phyloP scores from a whole-genome alignment of 2,329 filamentous ascomycete genomes.

The Ophiostoma perfectum region DNA sequence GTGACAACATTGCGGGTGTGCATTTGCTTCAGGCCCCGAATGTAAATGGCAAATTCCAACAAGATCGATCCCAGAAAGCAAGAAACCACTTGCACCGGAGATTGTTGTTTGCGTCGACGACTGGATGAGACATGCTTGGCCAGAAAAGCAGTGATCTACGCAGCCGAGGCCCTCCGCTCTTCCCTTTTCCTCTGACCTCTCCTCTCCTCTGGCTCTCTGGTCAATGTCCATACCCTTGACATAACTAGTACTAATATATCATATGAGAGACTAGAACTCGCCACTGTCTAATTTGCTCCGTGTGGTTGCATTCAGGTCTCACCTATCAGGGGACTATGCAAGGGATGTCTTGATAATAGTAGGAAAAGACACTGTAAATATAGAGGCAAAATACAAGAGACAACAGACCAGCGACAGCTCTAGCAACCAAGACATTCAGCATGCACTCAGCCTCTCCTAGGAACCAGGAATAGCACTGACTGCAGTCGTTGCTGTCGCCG shows the following conservation, averaged over 20 bases:
- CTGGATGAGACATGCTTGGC: not conserved
- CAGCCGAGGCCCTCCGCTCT: conserved; percentile 1
- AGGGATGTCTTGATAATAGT: conserved; percentile 6
- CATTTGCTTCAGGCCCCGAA: no score
- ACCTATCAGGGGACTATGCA: conserved; percentile 12
- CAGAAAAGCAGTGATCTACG: not conserved
- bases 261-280: no score
- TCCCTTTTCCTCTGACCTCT: not conserved
- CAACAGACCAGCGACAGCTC: not conserved
- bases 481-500: not conserved
- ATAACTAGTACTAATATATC: no score
- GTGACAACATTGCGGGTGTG: not conserved
- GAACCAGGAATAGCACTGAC: not conserved
- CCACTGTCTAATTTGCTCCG: conserved; percentile 11
- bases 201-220: no score
- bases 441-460: not conserved
- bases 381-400: not conserved
- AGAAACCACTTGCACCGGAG: not conserved
- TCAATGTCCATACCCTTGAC: no score
- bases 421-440: conserved; percentile 3
- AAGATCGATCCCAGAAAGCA: no score
- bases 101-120: not conserved
- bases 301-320: conserved; percentile 19
- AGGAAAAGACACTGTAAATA: not conserved
- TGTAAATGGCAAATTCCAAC: no score